Base-by-base conservation (phyloP, 441 rosid genomes). In the Aleurites moluccanus region DNA sequence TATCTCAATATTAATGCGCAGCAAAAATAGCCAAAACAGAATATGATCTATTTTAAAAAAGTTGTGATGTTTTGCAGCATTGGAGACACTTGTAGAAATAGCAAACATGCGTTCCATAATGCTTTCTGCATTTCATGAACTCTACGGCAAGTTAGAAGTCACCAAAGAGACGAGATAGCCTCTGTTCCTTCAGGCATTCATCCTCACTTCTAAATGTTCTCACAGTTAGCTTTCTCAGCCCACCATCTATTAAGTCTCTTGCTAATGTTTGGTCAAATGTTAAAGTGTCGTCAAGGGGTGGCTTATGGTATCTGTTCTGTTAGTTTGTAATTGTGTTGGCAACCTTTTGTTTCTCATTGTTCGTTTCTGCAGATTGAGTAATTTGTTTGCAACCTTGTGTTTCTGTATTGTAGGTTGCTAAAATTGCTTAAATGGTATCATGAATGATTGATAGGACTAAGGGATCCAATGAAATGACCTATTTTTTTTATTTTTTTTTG, bases 41-140 rank as follows among this genome's bases (percentile, higher is more conserved):
- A 30, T 35, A 35, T 18, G 44, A 20, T 50, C 23, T 40, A 4
- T 67, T 73, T 62, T 64, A 55, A 64, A 59, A 64, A 61, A 21
- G 0, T 66, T 28, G 15, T 56, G 14, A 67, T 73, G 52, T 69
- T 59, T 15, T 70, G 81, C 89, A 96, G 99, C 94, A 13, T 82
- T 91, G 74, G 97, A 92, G 84, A 85, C 84, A 53, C 85, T 93
- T 8, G 93, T 92, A 63, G 94, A 91, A 81, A 85, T 92, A 79
- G 98, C 97, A 69, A 96, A 93, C 75, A 60, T 72, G 64, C 92
- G 89, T n/a, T 80, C 94, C 35, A 74, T 84, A 3, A 84, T 93
- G 84, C 81, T 89, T 42, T 82, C 89, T 69, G 78, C 89, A 38
- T 88, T 77, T 78, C 85, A 88, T 73, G 77, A 56, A 76, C 73